Percentiles rank a stretch among this genome's conserved stretches.
These are phyloP conservation scores for Kwoniella europaea DNA, from an alignment of 768 basidiomycete species.

Conservation along the genomic window DNA sequence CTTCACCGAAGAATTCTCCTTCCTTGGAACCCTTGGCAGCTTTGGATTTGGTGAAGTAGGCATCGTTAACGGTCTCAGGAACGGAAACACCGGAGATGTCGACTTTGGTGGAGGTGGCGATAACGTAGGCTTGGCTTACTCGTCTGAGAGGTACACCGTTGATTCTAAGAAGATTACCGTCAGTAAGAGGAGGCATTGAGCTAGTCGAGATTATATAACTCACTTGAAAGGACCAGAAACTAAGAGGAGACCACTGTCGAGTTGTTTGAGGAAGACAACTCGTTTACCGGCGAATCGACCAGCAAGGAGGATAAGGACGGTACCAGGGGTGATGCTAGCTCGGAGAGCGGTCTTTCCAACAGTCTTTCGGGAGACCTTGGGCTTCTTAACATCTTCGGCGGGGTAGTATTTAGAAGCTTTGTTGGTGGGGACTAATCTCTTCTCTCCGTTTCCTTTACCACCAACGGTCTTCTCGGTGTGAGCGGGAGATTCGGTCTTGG, in stretches of 20 bases:
- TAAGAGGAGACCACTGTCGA: conserved; percentile 81
- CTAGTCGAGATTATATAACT: conserved; percentile 12
- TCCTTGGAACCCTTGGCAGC: conserved; percentile 80
- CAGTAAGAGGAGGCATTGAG: neutral
- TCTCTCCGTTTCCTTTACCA: conserved; percentile 87
- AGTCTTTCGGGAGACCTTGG: conserved; percentile 90
- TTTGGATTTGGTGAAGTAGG: conserved; percentile 85
- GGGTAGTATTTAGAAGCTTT: conserved; percentile 63
- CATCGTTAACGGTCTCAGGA: conserved; percentile 82
- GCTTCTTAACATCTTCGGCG: conserved; percentile 87
- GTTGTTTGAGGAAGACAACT: conserved; percentile 96
- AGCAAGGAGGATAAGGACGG: conserved; percentile 93
- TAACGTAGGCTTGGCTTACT: conserved; percentile 98
- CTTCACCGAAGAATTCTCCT: conserved; percentile 94
- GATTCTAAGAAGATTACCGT: conserved; percentile 58
- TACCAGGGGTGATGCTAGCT: conserved; percentile 86
- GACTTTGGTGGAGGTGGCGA: conserved; percentile 94
- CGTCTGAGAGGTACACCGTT: conserved; percentile 98
- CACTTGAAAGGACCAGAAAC: conserved; percentile 94
- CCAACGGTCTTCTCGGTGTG: conserved; percentile 78
- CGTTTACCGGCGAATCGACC: conserved; percentile 98
- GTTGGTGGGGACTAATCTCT: conserved; percentile 84
- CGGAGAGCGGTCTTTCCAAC: conserved; percentile 73
- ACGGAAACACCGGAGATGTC: conserved; percentile 74
- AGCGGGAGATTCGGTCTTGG: conserved; percentile 66